These are phyloP conservation scores for Tetrastigma voinierianum DNA, from an alignment of 164 flowering plant species.

Conservation along the genomic window DNA sequence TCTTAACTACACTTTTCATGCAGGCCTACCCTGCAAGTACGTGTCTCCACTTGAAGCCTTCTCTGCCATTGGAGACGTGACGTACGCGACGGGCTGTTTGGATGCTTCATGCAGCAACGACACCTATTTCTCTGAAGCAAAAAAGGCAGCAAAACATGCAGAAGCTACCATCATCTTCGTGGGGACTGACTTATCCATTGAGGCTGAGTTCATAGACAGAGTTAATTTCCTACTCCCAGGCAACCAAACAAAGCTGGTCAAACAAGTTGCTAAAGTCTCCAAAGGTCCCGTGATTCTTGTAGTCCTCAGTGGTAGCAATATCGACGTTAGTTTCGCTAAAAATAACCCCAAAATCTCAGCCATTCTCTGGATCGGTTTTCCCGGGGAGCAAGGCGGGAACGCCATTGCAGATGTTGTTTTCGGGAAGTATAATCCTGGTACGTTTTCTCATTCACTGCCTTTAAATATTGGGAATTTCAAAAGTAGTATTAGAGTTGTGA, in stretches of 20 bases:
- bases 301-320: conserved; percentile 17
- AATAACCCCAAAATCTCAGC: conserved; percentile 6
- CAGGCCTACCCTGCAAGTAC: conserved; percentile 12
- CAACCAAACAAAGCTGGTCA: conserved; percentile 15
- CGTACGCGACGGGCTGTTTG: conserved; percentile 9
- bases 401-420: conserved; percentile 29
- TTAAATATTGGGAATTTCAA: too few relatives aligned
- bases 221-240: conserved; percentile 19
- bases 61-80: conserved; percentile 5
- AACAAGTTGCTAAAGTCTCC: conserved; percentile 17
- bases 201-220: conserved; percentile 22
- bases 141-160: conserved; percentile 12
- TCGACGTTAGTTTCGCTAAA: conserved; percentile 27
- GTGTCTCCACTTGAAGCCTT: conserved; percentile 20
- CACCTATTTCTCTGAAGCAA: conserved; percentile 2
- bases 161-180: conserved; percentile 15
- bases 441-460: neutral
- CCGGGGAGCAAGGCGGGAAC: conserved; percentile 30
- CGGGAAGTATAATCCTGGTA: conserved; percentile 29
- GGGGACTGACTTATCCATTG: conserved; percentile 17
- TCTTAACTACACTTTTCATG: too few relatives aligned
- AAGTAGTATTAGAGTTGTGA: too few relatives aligned
- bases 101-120: conserved; percentile 10
- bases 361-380: conserved; percentile 37
- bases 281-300: conserved; percentile 27